Base-by-base conservation (phyloP, 2,329 filamentous ascomycete species). In the Exophiala viscosa region DNA sequence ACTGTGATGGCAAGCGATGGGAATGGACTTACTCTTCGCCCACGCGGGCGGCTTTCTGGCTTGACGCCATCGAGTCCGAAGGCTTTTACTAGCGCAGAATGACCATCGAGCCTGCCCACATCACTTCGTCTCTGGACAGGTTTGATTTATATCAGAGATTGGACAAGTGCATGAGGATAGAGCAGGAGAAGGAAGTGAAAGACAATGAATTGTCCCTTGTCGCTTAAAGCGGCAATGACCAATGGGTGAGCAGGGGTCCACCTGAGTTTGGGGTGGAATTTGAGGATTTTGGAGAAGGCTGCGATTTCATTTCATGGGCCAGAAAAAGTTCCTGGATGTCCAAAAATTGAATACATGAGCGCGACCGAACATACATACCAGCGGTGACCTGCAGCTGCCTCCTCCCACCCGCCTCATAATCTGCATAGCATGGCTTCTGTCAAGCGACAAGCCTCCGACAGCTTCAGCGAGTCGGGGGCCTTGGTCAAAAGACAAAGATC, bases 401-500 rank as follows among this genome's bases (percentile, higher is more conserved):
- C 23, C 14, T 36, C 34, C 11, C 10, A 36, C 11, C 11, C 10
- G 11, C 34, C 14, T 36, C 34, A 4, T 13, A 5, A 36, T 10
- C 11, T 36, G 34, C 34, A 36, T 57, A 73, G 59, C 54, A 96
- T 96, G 91, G 90, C 90, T 32, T 81, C 87, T 58, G 91, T 95
- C 73, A 97, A 99, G 75, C 84, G 93, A 67, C 87, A 90, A 54
- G 90, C 91, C n/a, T 85, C 88, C 57, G 86, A 87, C 62, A 87
- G 88, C 55, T 92, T 92, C 62, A 83, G 85, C 64, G 83, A 84
- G 18, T 84, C 85, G 7, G 88, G 95, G 71, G 80, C 92, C 62
- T 83, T 90, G 35, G 86, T 97, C 57, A 99, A 97, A 77, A 81
- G 92, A 68, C 90, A 92, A 69, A 95, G 93, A 69, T 81, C 83